Conservation (phyloP, 352 stramenopile species). For the Globisporangium emineosum region DNA sequence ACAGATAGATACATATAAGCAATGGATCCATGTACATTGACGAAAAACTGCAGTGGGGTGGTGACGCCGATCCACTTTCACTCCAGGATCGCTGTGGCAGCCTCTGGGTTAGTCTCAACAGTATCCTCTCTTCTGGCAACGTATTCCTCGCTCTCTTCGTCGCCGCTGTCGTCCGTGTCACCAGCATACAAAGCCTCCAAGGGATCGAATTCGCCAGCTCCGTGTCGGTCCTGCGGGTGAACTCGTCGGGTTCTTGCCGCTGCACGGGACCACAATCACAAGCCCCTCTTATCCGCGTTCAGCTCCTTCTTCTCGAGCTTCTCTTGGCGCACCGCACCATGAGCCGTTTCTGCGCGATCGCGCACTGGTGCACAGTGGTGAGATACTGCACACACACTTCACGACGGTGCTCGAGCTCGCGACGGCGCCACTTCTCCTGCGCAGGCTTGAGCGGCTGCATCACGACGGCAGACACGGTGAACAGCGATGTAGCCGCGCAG, state of each 20-base stretch:
- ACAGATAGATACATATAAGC: background rate
- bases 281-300: slow-evolving; percentile 43
- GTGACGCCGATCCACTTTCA: slow-evolving; percentile 77
- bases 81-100: slow-evolving; percentile 18
- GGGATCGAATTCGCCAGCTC: slow-evolving; percentile 20
- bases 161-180: slow-evolving; percentile 20
- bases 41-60: slow-evolving; percentile 78
- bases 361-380: slow-evolving; percentile 39
- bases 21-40: too few relatives aligned
- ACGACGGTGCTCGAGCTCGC: slow-evolving; percentile 40
- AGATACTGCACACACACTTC: slow-evolving; percentile 60
- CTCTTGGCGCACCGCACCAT: slow-evolving; percentile 65
- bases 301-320: slow-evolving; percentile 51
- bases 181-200: slow-evolving; percentile 15
- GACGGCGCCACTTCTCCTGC: slow-evolving; percentile 52
- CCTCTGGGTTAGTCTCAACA: slow-evolving; percentile 15
- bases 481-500: slow-evolving; percentile 64
- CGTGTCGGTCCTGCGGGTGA: slow-evolving; percentile 31
- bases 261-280: slow-evolving; percentile 72
- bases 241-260: slow-evolving; percentile 71
- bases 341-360: slow-evolving; percentile 69
- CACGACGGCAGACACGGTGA: slow-evolving; percentile 61
- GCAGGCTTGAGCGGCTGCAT: slow-evolving; percentile 66
- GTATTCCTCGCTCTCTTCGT: slow-evolving; percentile 21
- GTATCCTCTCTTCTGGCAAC: slow-evolving; percentile 18